These are phyloP conservation scores for Hypoxylon fuscum DNA, from an alignment of 495 filamentous ascomycete genomes.

Conservation along the genomic window DNA sequence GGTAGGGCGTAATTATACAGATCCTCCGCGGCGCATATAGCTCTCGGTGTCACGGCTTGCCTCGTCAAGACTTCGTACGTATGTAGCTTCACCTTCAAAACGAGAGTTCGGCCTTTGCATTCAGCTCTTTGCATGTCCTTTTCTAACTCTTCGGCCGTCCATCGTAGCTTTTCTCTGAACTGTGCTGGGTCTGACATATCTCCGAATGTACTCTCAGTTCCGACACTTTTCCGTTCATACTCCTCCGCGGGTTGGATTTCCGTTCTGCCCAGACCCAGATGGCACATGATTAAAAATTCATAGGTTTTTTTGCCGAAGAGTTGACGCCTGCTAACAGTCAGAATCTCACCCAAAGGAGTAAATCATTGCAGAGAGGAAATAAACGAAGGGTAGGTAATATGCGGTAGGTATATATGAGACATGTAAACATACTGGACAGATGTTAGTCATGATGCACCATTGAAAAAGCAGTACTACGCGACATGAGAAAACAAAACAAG, in stretches of 20 bases:
- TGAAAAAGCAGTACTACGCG: background rate
- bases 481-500: too few species aligned
- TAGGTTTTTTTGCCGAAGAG: slow-evolving; percentile 94
- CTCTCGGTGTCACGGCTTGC: slow-evolving; percentile 77
- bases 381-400: too few species aligned
- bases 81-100: slow-evolving; percentile 92
- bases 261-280: slow-evolving; percentile 90
- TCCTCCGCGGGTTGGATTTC: slow-evolving; percentile 86
- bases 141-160: slow-evolving; percentile 86
- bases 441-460: slow-evolving; percentile 3
- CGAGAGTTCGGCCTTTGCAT: slow-evolving; percentile 88
- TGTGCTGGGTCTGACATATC: slow-evolving; percentile 75
- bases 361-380: background rate
- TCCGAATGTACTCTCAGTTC: slow-evolving; percentile 91
- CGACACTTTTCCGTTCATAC: slow-evolving; percentile 91
- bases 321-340: slow-evolving; percentile 45
- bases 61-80: slow-evolving; percentile 91
- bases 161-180: slow-evolving; percentile 78
- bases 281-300: slow-evolving; percentile 82
- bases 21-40: slow-evolving; percentile 78
- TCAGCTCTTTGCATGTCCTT: slow-evolving; percentile 81
- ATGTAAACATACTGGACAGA: slow-evolving; percentile 22
- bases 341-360: background rate
- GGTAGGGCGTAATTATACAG: slow-evolving; percentile 83
- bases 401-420: too few species aligned